These are phyloP conservation scores for Beta macrorhiza DNA, from an alignment of 179 eudicot genomes.

Conservation along the genomic window DNA sequence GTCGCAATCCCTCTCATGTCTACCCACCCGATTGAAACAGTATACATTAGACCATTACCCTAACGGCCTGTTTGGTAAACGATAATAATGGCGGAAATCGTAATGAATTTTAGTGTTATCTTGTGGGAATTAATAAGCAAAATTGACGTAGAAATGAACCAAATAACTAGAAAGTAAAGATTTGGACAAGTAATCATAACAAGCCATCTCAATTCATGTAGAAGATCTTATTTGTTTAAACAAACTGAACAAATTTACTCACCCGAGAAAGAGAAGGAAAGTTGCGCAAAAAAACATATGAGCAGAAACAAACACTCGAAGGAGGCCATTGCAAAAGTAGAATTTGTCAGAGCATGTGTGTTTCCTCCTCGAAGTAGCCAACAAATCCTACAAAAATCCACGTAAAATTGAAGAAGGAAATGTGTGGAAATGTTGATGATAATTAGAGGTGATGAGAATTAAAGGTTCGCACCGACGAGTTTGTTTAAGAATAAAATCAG, in stretches of 20 bases:
- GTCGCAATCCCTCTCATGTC: too few species aligned
- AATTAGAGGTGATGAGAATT: too few species aligned
- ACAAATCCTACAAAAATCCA: too few species aligned
- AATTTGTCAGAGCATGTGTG: not conserved
- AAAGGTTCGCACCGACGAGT: too few species aligned
- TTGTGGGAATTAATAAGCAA: not conserved
- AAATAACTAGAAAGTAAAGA: not conserved
- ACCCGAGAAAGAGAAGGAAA: slow-evolving; percentile 12
- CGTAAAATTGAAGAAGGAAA: too few species aligned
- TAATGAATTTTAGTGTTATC: not conserved
- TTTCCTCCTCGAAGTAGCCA: too few species aligned
- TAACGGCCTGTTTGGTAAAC: too few species aligned
- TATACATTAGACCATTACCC: too few species aligned
- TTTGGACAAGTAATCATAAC: not conserved
- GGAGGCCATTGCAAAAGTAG: not conserved
- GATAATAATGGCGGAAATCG: too few species aligned
- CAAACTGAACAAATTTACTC: not conserved
- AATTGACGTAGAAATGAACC: not conserved
- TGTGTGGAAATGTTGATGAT: too few species aligned
- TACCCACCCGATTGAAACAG: too few species aligned
- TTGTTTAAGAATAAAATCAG: too few species aligned
- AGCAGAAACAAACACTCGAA: not conserved
- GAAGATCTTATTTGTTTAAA: not conserved
- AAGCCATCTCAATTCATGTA: not conserved
- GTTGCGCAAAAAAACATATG: not conserved